Evolutionary conservation across 306 rosid genomes (phyloP), one percentile per base, ranked within the genome.

Genomic region (Vigna nakashimae): DNA sequence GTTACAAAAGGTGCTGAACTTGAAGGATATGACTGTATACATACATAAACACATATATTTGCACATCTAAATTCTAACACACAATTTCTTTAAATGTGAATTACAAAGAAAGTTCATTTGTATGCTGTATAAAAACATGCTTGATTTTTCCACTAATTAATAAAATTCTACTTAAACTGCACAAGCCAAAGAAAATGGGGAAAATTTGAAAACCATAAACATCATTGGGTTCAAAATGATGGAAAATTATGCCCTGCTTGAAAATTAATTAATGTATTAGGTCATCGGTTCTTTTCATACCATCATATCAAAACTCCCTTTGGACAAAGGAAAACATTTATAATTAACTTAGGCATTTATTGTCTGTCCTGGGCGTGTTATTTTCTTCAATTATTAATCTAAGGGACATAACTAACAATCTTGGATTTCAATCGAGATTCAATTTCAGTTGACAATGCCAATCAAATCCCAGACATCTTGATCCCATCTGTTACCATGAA

Each of bases 1-100:
- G 52, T 11, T n/a, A 12, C 49, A 30, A 48, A 40, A 17, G 32
- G 49, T 46, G 18, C 6, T 16, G 55, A 46, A 17, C 46, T 28
- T 26, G 48, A 6, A 46, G 48, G 73, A 14, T 13, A 71, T 5
- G 32, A 22, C 60, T n/a, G 7, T 6, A 53, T 36, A 64, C 15
- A 63, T 38, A 38, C 28, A n/a, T n/a, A 65, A n/a, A 65, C n/a
- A 52, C 63, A 26, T 15, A n/a, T 0, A 1, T 46, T 50, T 51
- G 32, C 63, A 32, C 63, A 32, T n/a, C 62, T n/a, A 69, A 69
- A 48, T n/a, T 13, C 59, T 15, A 17, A 68, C 1, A 46, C 13
- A 49, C 58, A 69, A 24, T 68, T 69, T 49, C 15, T 69, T 49
- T 40, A 69, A 49, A 69, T 14, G 49, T 49, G 43, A 49, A 49